phyloP scores from a whole-genome alignment of 1,139 yeast species.

The Magnusiomyces ingens region DNA sequence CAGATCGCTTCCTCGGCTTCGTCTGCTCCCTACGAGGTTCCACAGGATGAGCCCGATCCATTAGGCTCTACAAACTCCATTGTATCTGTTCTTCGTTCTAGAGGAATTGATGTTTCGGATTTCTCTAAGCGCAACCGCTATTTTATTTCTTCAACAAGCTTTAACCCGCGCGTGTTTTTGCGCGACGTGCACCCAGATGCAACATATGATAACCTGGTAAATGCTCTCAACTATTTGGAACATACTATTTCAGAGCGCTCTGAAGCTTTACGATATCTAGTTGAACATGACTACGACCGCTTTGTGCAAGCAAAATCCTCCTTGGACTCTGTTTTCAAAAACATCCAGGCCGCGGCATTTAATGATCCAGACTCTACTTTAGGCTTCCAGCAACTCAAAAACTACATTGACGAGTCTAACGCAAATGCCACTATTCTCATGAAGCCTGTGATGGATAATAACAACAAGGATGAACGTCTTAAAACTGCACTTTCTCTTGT shows the following conservation, averaged over 20 bases:
- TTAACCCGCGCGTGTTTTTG: conserved; percentile 64
- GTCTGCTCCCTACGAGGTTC: conserved; percentile 19
- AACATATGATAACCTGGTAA: conserved; percentile 53
- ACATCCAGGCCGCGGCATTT: conserved; percentile 40
- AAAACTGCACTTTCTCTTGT: conserved; percentile 56
- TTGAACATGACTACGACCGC: conserved; percentile 65
- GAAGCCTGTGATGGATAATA: conserved; percentile 68
- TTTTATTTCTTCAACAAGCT: conserved; percentile 63
- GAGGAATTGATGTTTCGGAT: conserved; percentile 29
- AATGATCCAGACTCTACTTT: conserved; percentile 33
- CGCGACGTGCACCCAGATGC: conserved; percentile 66
- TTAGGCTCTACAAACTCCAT: conserved; percentile 33
- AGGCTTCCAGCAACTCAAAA: conserved; percentile 29
- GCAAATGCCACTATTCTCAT: conserved; percentile 55
- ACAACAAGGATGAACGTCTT: conserved; percentile 53
- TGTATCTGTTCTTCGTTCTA: conserved; percentile 26
- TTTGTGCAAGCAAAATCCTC: conserved; percentile 72
- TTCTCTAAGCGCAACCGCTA: conserved; percentile 39
- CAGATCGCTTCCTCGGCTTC: conserved; percentile 21
- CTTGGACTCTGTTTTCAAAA: conserved; percentile 51
- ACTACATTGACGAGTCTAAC: conserved; percentile 32
- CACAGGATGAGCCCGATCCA: conserved; percentile 35
- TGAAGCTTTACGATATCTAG: conserved; percentile 56
- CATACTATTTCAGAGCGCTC: conserved; percentile 56
- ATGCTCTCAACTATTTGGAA: conserved; percentile 55